Conservation (phyloP, 2,329 filamentous ascomycete genomes). For the Aschersonia sp. region DNA sequence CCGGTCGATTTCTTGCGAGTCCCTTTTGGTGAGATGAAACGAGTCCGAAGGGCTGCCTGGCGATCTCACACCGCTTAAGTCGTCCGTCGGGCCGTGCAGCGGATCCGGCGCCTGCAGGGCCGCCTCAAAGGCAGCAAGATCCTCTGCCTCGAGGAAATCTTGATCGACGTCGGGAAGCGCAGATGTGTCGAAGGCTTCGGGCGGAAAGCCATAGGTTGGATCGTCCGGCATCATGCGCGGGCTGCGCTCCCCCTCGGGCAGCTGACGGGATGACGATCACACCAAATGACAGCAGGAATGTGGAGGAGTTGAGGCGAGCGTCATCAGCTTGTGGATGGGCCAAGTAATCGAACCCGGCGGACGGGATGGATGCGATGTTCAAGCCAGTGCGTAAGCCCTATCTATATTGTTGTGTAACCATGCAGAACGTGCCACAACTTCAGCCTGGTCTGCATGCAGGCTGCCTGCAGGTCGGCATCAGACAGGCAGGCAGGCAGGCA, state of each 20-base stretch:
- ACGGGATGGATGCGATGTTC: too few species aligned
- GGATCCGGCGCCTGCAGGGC: constrained; percentile 73
- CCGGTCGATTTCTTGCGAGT: constrained; percentile 19
- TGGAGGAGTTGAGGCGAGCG: too few species aligned
- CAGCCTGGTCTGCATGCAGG: neutral
- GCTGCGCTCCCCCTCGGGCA: neutral
- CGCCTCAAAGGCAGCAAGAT: constrained; percentile 64
- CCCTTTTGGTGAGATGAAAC: constrained; percentile 26
- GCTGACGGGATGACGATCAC: neutral
- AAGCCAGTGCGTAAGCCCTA: too few species aligned
- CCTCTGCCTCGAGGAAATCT: constrained; percentile 59
- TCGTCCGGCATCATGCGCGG: constrained; percentile 10
- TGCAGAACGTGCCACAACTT: too few species aligned
- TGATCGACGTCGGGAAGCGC: constrained; percentile 64
- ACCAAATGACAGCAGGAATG: neutral
- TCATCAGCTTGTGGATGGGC: too few species aligned
- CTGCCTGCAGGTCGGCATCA: neutral
- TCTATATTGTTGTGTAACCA: too few species aligned
- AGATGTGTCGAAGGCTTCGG: constrained; percentile 51
- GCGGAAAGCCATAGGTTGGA: constrained; percentile 38
- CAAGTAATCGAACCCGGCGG: too few species aligned
- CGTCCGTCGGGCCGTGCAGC: constrained; percentile 46
- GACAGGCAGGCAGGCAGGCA: neutral
- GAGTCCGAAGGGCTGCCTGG: constrained; percentile 23
- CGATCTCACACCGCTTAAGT: constrained; percentile 24